Conservation (phyloP, 2,329 filamentous ascomycete genomes). For the Allantophomopsis cytisporea region DNA sequence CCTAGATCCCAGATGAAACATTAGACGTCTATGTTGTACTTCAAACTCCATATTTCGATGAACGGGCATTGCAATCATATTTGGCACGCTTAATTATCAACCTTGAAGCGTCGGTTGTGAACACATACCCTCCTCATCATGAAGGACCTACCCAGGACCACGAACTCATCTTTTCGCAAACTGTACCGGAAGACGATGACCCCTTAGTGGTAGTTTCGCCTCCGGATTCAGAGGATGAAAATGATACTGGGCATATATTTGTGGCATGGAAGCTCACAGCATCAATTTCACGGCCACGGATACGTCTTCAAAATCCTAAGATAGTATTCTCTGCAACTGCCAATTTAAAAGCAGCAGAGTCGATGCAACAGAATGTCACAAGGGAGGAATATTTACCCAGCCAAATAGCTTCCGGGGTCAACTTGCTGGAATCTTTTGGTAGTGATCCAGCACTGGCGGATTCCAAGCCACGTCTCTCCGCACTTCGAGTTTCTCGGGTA, state of each 20-base stretch:
- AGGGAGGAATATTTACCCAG: slow-evolving; percentile 55
- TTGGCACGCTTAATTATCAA: slow-evolving; percentile 50
- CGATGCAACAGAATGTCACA: slow-evolving; percentile 24
- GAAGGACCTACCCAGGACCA: slow-evolving; percentile 29
- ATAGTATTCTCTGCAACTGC: slow-evolving; percentile 52
- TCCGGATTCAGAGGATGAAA: slow-evolving; percentile 21
- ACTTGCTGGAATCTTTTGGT: slow-evolving; percentile 63
- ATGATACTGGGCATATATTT: slow-evolving; percentile 28
- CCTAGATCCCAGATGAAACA: slow-evolving; percentile 53
- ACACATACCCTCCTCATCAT: slow-evolving; percentile 32
- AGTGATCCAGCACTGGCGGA: slow-evolving; percentile 45
- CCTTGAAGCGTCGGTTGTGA: slow-evolving; percentile 52
- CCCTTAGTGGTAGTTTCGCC: slow-evolving; percentile 31
- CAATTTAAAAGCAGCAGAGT: slow-evolving; percentile 38
- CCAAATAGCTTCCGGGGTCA: slow-evolving; percentile 54
- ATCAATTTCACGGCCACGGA: slow-evolving; percentile 43
- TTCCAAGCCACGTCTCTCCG: slow-evolving; percentile 55
- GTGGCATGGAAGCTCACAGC: slow-evolving; percentile 47
- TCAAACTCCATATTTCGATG: slow-evolving; percentile 45
- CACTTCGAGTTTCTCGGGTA: slow-evolving; percentile 61
- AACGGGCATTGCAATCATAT: slow-evolving; percentile 40
- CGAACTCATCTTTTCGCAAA: slow-evolving; percentile 46
- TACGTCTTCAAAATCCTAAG: slow-evolving; percentile 51
- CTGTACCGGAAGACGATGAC: slow-evolving; percentile 32
- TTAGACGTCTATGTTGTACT: slow-evolving; percentile 56